phyloP scores from a whole-genome alignment of 2,329 filamentous ascomycete species.

The Colletotrichum trifolii region DNA sequence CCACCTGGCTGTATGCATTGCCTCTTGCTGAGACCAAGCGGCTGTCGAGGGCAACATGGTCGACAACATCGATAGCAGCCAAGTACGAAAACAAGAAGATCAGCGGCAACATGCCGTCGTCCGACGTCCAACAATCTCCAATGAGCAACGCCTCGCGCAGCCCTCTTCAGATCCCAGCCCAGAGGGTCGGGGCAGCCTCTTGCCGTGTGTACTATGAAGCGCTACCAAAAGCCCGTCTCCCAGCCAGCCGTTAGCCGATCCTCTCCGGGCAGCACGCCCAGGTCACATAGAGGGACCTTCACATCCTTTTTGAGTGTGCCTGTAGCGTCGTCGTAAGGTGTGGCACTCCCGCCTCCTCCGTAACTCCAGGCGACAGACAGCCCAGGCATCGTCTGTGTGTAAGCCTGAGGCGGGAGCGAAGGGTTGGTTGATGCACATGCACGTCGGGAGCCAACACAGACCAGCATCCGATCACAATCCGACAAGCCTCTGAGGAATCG shows the following conservation, averaged over 20 bases:
- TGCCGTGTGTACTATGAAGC: conserved; percentile 14
- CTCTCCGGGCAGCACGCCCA: conserved; percentile 2
- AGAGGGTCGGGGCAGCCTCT: conserved; percentile 33
- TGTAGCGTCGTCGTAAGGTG: conserved; percentile 1
- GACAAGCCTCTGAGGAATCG: no score
- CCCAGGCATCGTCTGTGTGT: neutral
- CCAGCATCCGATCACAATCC: conserved; percentile 18
- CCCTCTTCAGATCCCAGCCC: conserved; percentile 27
- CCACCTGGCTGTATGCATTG: neutral
- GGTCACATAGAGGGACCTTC: neutral
- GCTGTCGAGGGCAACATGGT: neutral
- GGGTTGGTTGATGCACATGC: neutral
- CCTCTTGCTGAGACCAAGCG: neutral
- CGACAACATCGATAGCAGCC: neutral
- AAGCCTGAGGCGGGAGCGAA: neutral
- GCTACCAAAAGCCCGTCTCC: conserved; percentile 18
- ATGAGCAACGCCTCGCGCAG: conserved; percentile 29
- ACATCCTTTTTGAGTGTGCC: neutral
- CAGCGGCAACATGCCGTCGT: neutral
- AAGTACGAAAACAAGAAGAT: conserved; percentile 6
- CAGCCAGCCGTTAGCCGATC: conserved; percentile 33
- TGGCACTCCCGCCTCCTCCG: conserved; percentile 21
- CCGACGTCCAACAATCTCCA: conserved; percentile 1
- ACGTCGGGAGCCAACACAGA: conserved; percentile 29
- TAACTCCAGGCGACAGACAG: conserved; percentile 1